A percentile compares a stretch with the other conserved stretches of the same genome.
phyloP scores from a whole-genome alignment of 2,329 filamentous ascomycete species.

The Fusarium avenaceum region DNA sequence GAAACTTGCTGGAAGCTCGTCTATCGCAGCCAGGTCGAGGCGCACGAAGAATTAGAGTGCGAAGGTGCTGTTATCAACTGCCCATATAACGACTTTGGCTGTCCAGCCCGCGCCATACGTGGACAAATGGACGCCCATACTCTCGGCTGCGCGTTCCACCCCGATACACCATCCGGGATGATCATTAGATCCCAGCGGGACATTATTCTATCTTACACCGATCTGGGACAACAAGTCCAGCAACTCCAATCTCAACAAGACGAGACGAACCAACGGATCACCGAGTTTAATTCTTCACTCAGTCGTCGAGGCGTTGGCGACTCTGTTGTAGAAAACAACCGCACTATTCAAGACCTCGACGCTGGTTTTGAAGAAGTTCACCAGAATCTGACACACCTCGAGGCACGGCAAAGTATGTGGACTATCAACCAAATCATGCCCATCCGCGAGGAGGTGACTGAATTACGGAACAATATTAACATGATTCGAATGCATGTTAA shows the following conservation, averaged over 20 bases:
- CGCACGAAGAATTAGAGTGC: constrained; percentile 64
- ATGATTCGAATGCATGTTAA: constrained; percentile 71
- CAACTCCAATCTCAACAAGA: constrained; percentile 54
- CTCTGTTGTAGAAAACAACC: constrained; percentile 64
- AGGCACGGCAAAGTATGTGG: constrained; percentile 71
- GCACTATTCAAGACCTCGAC: constrained; percentile 60
- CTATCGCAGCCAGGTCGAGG: constrained; percentile 60
- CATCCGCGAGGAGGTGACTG: constrained; percentile 73
- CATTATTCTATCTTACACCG: constrained; percentile 60
- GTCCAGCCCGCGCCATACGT: constrained; percentile 53
- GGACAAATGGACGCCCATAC: constrained; percentile 61
- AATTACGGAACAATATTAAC: constrained; percentile 69
- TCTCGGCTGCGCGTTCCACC: constrained; percentile 64
- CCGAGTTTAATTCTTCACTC: constrained; percentile 59
- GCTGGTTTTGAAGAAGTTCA: constrained; percentile 68
- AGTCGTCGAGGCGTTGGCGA: constrained; percentile 51
- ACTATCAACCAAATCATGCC: constrained; percentile 72
- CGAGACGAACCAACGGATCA: constrained; percentile 52
- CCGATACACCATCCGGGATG: constrained; percentile 63
- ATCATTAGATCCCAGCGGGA: constrained; percentile 63
- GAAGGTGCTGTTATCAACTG: constrained; percentile 66
- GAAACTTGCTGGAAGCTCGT: constrained; percentile 62
- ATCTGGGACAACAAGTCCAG: constrained; percentile 54
- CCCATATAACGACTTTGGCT: constrained; percentile 55
- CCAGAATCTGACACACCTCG: constrained; percentile 69